Percentiles rank a stretch among this genome's conserved stretches.
Evolutionary conservation across 768 basidiomycete species (phyloP).

Genomic region (Mycena floridula): DNA sequence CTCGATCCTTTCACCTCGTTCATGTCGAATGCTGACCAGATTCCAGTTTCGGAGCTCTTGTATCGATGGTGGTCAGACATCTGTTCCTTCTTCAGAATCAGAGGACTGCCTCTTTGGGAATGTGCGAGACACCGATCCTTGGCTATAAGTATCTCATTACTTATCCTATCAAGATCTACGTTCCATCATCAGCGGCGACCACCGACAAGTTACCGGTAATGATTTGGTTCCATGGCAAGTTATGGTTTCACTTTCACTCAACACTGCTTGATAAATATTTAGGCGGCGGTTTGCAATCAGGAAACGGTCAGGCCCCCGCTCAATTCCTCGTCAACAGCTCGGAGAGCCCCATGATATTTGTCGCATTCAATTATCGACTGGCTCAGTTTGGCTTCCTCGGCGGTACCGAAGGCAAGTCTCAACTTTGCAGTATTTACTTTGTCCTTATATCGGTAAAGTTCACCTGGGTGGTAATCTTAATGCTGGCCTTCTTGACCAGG

Average conservation of each 20-base stretch:
- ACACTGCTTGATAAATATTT: background rate
- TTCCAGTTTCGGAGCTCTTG: conserved; percentile 29
- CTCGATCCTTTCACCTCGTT: conserved; percentile 1
- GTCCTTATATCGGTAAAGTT: background rate
- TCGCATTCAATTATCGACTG: conserved; percentile 27
- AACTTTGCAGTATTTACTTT: conserved; percentile 28
- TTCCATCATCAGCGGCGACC: conserved; percentile 9
- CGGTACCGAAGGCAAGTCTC: conserved; percentile 32
- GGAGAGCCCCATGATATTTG: conserved; percentile 28
- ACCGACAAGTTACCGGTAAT: conserved; percentile 21
- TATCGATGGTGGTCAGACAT: conserved; percentile 24
- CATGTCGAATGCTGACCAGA: background rate
- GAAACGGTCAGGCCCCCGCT: conserved; percentile 26
- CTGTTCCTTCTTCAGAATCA: conserved; percentile 21
- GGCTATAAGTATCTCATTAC: background rate
- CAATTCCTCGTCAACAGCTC: conserved; percentile 25
- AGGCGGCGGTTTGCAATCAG: conserved; percentile 38
- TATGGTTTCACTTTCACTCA: background rate
- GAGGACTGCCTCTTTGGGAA: conserved; percentile 42
- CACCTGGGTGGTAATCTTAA: conserved; percentile 24
- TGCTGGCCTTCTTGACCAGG: conserved; percentile 26
- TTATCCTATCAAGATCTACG: conserved; percentile 9
- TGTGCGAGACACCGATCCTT: conserved; percentile 14
- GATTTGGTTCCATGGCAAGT: conserved; percentile 36
- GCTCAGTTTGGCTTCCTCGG: conserved; percentile 16